Conservation (phyloP, 345 rosid species). For the Arabidopsis thaliana region DNA sequence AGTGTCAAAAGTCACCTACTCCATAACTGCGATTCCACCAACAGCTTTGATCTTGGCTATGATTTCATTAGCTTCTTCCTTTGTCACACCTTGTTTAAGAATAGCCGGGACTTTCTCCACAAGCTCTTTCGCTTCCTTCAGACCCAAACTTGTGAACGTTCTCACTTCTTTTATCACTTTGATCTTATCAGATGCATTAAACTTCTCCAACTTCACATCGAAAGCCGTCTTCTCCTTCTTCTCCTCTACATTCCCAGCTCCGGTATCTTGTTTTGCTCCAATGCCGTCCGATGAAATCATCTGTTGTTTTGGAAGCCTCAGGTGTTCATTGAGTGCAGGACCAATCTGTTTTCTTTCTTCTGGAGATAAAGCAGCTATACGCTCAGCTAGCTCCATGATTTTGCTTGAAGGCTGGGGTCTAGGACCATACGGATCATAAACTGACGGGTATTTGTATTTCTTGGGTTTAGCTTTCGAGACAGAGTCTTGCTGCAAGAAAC, state of each 20-base stretch:
- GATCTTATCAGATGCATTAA: conserved; percentile 41
- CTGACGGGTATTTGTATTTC: conserved; percentile 46
- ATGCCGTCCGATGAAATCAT: conserved; percentile 40
- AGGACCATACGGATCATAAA: conserved; percentile 49
- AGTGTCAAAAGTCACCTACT: conserved; percentile 29
- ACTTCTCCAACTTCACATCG: conserved; percentile 49
- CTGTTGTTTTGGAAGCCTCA: conserved; percentile 43
- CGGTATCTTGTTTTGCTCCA: conserved; percentile 41
- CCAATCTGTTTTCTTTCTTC: conserved; percentile 46
- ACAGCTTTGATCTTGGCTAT: conserved; percentile 47
- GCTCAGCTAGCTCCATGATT: conserved; percentile 47
- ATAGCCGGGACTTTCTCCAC: conserved; percentile 45
- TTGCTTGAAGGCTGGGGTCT: conserved; percentile 45
- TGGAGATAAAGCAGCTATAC: conserved; percentile 43
- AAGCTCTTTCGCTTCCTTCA: conserved; percentile 50
- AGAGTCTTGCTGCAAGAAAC: conserved; percentile 46
- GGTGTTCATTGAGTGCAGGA: conserved; percentile 44
- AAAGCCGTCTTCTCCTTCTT: conserved; percentile 49
- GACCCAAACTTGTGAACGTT: conserved; percentile 45
- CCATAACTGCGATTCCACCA: conserved; percentile 49
- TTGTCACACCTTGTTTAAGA: conserved; percentile 48
- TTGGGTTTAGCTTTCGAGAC: conserved; percentile 37
- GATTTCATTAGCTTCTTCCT: conserved; percentile 47
- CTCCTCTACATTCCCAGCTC: conserved; percentile 39
- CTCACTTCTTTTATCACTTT: conserved; percentile 50